These are phyloP conservation scores for Debaryomyces sp. DNA, from an alignment of 1,139 yeast genomes.

Conservation along the genomic window DNA sequence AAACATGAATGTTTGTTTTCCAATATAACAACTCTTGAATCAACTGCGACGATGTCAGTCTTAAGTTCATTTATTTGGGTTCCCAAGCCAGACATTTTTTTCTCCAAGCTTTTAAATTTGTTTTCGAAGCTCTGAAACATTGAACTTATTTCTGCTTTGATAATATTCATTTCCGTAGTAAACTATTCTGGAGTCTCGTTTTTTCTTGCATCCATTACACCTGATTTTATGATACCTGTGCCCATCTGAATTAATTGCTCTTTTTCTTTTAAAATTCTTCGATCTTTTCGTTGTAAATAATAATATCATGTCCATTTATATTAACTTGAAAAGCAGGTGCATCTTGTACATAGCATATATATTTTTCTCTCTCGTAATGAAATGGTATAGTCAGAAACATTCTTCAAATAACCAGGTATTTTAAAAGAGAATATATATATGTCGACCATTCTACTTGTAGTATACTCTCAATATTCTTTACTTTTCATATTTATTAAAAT, in stretches of 20 bases:
- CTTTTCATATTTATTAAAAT: no score
- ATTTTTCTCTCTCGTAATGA: no score
- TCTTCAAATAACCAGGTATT: no score
- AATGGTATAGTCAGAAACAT: no score
- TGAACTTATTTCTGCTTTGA: conserved; percentile 14
- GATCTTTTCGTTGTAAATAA: not conserved
- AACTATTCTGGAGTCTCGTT: not conserved
- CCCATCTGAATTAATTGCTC: not conserved
- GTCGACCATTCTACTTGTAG: no score
- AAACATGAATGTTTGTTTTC: not conserved
- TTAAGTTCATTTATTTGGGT: not conserved
- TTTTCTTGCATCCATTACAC: not conserved
- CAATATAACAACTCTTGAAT: not conserved
- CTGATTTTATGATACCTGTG: no score
- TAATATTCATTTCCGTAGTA: not conserved
- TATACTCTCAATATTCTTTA: no score
- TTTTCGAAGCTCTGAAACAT: conserved; percentile 8
- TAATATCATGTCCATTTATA: no score
- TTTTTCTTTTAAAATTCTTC: not conserved
- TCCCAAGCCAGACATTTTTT: not conserved
- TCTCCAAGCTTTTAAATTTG: not conserved
- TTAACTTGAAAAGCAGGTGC: no score
- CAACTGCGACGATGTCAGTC: not conserved
- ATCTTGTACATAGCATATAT: no score
- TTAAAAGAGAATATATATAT: no score